phyloP scores from a whole-genome alignment of 345 rosid genomes.

The Populus pruinosa region DNA sequence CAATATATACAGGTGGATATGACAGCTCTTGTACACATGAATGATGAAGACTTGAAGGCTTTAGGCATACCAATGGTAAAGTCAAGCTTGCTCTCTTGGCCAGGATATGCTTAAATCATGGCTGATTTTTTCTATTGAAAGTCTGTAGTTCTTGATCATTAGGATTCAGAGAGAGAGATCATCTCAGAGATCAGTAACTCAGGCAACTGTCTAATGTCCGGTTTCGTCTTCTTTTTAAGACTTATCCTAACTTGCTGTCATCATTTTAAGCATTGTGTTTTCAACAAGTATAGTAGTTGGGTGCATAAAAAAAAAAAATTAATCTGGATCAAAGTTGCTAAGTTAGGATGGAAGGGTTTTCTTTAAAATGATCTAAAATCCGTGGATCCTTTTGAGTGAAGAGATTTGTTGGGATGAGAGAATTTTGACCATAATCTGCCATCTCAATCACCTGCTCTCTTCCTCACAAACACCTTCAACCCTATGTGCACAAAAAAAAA shows the following conservation, averaged over 20 bases:
- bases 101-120: conserved; percentile 2
- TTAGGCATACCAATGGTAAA: conserved; percentile 93
- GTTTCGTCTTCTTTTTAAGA: neutral
- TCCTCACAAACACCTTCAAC: neutral
- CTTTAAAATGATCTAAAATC: too few relatives aligned
- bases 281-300: neutral
- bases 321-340: too few relatives aligned
- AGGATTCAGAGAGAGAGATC: too few relatives aligned
- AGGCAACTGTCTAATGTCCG: neutral
- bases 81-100: conserved; percentile 1
- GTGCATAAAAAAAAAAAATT: too few relatives aligned
- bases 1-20: conserved; percentile 73
- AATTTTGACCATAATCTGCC: too few relatives aligned
- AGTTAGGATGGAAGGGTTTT: too few relatives aligned
- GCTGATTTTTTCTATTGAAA: neutral
- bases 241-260: neutral
- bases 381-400: too few relatives aligned
- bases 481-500: neutral
- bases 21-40: conserved; percentile 94
- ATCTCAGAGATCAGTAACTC: neutral
- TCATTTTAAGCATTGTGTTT: neutral
- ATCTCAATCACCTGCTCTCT: too few relatives aligned
- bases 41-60: conserved; percentile 91
- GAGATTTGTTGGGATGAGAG: too few relatives aligned
- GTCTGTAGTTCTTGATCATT: neutral